A percentile compares a stretch with the other conserved stretches of the same genome.
Evolutionary conservation across 805 yeast genomes (phyloP).

Genomic region (Cyberlindnera amylophila): DNA sequence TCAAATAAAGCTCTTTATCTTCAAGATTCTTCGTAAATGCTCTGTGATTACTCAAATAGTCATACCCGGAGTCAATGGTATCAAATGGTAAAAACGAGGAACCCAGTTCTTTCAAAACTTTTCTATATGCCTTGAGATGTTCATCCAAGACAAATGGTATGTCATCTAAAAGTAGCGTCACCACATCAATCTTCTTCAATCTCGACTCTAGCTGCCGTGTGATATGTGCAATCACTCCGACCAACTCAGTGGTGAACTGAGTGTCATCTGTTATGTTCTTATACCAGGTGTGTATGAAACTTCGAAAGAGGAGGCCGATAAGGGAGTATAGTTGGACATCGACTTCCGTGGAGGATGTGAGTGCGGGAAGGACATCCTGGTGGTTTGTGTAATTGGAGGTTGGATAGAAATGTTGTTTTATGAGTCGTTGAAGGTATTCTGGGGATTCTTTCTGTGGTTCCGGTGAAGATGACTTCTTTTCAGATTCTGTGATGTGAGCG

Average conservation of each 20-base stretch:
- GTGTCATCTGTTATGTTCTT: constrained; percentile 36
- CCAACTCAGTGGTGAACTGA: constrained; percentile 39
- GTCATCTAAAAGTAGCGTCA: constrained; percentile 40
- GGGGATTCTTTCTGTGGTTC: constrained; percentile 20
- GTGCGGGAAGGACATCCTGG: constrained; percentile 32
- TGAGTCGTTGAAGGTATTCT: constrained; percentile 26
- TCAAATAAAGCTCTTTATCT: constrained; percentile 33
- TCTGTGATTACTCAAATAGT: constrained; percentile 31
- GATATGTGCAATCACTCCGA: constrained; percentile 37
- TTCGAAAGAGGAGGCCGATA: constrained; percentile 41
- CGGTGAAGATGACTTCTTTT: neutral
- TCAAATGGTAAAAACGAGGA: constrained; percentile 31
- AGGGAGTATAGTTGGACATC: constrained; percentile 45
- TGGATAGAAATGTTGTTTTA: constrained; percentile 27
- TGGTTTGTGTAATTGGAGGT: constrained; percentile 17
- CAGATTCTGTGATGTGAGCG: constrained; percentile 1
- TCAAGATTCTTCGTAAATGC: constrained; percentile 28
- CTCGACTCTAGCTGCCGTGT: constrained; percentile 37
- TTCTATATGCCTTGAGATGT: constrained; percentile 33
- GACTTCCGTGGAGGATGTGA: constrained; percentile 37
- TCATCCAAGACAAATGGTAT: constrained; percentile 38
- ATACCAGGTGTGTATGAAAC: constrained; percentile 48
- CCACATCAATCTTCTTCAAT: constrained; percentile 31
- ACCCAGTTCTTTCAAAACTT: constrained; percentile 27
- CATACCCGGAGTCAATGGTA: constrained; percentile 33